Base-by-base conservation (phyloP, 208 protist genomes). In the Trypanosomatidae sp. region DNA sequence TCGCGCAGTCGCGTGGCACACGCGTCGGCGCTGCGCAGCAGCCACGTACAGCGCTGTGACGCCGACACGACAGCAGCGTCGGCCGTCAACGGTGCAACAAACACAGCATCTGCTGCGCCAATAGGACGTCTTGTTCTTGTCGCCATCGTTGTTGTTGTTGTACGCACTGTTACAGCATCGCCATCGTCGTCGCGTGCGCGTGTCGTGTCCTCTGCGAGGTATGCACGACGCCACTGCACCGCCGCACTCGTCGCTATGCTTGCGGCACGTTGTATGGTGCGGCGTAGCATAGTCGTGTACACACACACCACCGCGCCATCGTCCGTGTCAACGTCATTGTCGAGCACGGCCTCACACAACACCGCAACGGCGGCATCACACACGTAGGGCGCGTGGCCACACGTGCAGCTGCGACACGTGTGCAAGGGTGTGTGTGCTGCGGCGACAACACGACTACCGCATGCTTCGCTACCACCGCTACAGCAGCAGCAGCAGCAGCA, bases 281-380 rank as follows among this genome's bases (percentile, higher is more conserved):
- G 20, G 13, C 25, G 21, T 13, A 11, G 21, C n/a, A 8, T 21
- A 6, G 1, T 41, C 13, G 61, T 43, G 0, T 52, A 53, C 55
- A 66, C 33, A 45, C 66, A 60, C 2, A 56, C 59, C 2, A 59
- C 33, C 68, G 62, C 70, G 26, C 57, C 58, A 38, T 76, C 62
- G 1, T 51, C 57, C 1, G 54, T 58, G 8, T n/a, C n/a, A n/a
- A n/a, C n/a, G 49, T 32, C 13, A 55, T 27, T 20, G 64, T 48
- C 6, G 43, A 23, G 33, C 57, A 53, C 38, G 53, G 44, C 7
- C 58, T 56, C 33, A 45, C 45, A 10, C 47, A 43, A 18, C 48
- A 52, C 53, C 51, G 58, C 27, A 53, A 56, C 22, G 62, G 40
- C 15, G 13, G 10, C 27, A 52, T 32, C 18, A 52, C 58, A 7